Conservation (phyloP, 202 grass and related monocot genomes). For the Musa balbisiana region DNA sequence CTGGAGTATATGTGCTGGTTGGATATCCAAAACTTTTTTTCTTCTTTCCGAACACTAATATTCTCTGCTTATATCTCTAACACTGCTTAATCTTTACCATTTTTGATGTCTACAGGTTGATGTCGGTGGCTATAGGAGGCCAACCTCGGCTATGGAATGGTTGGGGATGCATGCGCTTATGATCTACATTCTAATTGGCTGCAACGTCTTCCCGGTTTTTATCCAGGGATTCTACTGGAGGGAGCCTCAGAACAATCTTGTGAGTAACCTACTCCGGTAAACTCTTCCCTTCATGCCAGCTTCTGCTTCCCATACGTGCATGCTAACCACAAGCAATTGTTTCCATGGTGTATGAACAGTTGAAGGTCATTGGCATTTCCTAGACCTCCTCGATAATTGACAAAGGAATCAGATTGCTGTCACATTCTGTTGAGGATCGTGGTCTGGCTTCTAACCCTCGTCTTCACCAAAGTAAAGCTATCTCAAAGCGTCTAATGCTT, state of each 20-base stretch:
- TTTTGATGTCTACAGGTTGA: slow-evolving; percentile 40
- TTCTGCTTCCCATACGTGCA: neutral
- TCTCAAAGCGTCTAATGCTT: neutral
- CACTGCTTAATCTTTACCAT: neutral
- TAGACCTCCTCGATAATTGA: neutral
- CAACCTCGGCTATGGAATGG: slow-evolving; percentile 73
- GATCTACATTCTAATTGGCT: slow-evolving; percentile 76
- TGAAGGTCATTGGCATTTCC: slow-evolving; percentile 4
- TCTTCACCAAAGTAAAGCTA: neutral
- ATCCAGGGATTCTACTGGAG: slow-evolving; percentile 91
- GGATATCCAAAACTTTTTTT: slow-evolving; percentile 1
- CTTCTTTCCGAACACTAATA: neutral
- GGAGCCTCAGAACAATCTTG: slow-evolving; percentile 75
- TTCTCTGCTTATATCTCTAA: neutral
- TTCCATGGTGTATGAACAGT: neutral
- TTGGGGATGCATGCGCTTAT: slow-evolving; percentile 87
- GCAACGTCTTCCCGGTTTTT: slow-evolving; percentile 87
- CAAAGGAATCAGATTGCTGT: neutral
- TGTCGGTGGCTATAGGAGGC: slow-evolving; percentile 57
- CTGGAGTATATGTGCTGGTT: slow-evolving; percentile 79
- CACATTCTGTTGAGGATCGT: neutral
- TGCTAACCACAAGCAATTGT: neutral
- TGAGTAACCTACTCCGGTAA: slow-evolving; percentile 23
- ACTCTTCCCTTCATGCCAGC: slow-evolving; percentile 8
- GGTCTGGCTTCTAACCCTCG: neutral